Evolutionary conservation across 78 protist species (phyloP), one percentile per base, ranked within the genome.

Genomic region (Dictyostelium purpureum): DNA sequence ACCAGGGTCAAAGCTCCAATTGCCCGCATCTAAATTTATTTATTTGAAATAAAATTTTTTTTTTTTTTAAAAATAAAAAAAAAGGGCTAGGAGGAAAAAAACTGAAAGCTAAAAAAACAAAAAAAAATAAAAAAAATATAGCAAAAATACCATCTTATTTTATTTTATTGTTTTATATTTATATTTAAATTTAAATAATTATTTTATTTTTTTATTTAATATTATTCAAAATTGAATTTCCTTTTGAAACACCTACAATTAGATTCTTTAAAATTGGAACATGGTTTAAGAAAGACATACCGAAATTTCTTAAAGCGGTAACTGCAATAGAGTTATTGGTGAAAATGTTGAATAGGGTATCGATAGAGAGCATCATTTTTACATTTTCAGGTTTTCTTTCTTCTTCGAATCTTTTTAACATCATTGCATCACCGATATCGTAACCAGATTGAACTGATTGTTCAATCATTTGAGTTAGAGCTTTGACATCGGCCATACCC

Each of bases 401-500:
- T 24, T 85, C 82, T 61, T 85, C 79, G 11, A 54, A 85, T 33
- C 51, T 31, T 24, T 70, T 37, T n/a, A 85, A 26, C 92, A 85
- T 74, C 92, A 85, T 73, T 26, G 45, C 2, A 35, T 78, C 70
- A 33, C 95, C 95, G 40, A 94, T 75, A 19, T 79, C 77, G 59
- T 75, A 71, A n/a, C 96, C 96, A 33, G 85, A 47, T 24, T 42
- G 33, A 12, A 57, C 52, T 0, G 81, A 61, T 31, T 88, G 95
- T 47, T 38, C 38, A 2, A 95, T 40, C 1, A 47, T 56, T 2
- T 45, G 1, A 0, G 91, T 42, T 12, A 96, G 75, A 4, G 61
- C 40, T 26, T 57, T 52, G 18, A 74, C 97, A 79, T 96, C 97
- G 0, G 59, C 89, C 26, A 96, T 28, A 26, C 97, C 97, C n/a